A percentile compares a stretch with the other conserved stretches of the same genome.
Evolutionary conservation across 768 basidiomycete genomes (phyloP).

Genomic region (Boletales sp.): DNA sequence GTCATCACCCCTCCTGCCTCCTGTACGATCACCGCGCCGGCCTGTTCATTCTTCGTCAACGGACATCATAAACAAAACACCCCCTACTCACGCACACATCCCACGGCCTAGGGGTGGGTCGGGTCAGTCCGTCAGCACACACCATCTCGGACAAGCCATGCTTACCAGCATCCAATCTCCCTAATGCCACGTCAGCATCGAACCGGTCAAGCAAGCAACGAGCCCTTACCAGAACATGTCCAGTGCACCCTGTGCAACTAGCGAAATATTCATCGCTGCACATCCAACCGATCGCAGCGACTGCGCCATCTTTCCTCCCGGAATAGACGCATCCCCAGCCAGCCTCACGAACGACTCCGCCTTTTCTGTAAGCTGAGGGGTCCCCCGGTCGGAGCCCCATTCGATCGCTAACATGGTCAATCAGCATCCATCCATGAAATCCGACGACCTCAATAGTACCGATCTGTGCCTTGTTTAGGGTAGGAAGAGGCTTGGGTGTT

Average conservation of each 20-base stretch:
- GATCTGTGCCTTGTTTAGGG: constrained; percentile 68
- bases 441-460: constrained; percentile 33
- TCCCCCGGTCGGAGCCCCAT: constrained; percentile 80
- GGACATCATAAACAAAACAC: not conserved
- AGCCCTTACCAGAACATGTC: constrained; percentile 78
- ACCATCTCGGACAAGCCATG: not conserved
- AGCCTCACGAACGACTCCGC: constrained; percentile 67
- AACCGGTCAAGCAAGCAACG: not conserved
- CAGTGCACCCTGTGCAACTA: constrained; percentile 85
- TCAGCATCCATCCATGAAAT: constrained; percentile 5
- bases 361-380: constrained; percentile 53
- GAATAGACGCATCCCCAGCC: constrained; percentile 64
- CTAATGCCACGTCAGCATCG: constrained; percentile 30
- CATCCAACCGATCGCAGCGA: constrained; percentile 80
- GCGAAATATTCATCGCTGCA: constrained; percentile 75
- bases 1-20: constrained; percentile 84
- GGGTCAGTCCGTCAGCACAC: not conserved
- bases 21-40: constrained; percentile 86
- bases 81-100: constrained; percentile 65
- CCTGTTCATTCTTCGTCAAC: constrained; percentile 34
- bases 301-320: constrained; percentile 81
- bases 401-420: constrained; percentile 55
- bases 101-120: constrained; percentile 64
- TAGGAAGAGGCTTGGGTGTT: constrained; percentile 58
- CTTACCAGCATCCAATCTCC: constrained; percentile 78